phyloP scores from a whole-genome alignment of 345 rosid genomes.

The Bretschneidera sinensis region DNA sequence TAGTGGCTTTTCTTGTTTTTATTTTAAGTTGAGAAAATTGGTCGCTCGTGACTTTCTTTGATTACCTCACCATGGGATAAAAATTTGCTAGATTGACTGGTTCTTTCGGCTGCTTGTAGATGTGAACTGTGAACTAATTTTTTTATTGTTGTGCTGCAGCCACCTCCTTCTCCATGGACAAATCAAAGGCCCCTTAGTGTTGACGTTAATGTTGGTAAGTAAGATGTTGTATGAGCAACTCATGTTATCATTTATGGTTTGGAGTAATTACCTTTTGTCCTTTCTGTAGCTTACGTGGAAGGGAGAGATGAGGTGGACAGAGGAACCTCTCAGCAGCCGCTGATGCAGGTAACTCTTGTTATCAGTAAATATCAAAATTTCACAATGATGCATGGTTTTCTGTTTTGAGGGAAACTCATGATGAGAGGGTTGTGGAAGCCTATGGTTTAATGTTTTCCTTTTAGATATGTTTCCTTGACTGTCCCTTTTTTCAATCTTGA shows the following conservation, averaged over 20 bases:
- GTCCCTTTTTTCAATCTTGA: constrained; percentile 4
- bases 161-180: constrained; percentile 86
- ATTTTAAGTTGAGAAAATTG: not conserved
- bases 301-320: constrained; percentile 87
- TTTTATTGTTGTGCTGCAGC: constrained; percentile 39
- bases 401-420: constrained; percentile 13
- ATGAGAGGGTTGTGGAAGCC: constrained; percentile 4
- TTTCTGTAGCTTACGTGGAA: constrained; percentile 77
- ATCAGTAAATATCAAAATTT: constrained; percentile 7
- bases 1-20: not conserved
- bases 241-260: constrained; percentile 12
- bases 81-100: not conserved
- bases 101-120: constrained; percentile 5
- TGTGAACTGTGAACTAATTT: constrained; percentile 8
- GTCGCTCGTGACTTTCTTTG: too few species aligned
- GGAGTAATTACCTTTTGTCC: constrained; percentile 15
- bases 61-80: not conserved
- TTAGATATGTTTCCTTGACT: constrained; percentile 8
- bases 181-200: constrained; percentile 63
- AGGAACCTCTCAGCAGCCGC: constrained; percentile 64
- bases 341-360: constrained; percentile 62
- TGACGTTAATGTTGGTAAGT: constrained; percentile 98
- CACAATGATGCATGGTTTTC: constrained; percentile 8
- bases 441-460: constrained; percentile 7
- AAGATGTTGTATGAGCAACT: constrained; percentile 8